Evolutionary conservation across 1,139 yeast genomes (phyloP), one percentile per base, ranked within the genome.

Genomic region (Suhomyces guaymorum): DNA sequence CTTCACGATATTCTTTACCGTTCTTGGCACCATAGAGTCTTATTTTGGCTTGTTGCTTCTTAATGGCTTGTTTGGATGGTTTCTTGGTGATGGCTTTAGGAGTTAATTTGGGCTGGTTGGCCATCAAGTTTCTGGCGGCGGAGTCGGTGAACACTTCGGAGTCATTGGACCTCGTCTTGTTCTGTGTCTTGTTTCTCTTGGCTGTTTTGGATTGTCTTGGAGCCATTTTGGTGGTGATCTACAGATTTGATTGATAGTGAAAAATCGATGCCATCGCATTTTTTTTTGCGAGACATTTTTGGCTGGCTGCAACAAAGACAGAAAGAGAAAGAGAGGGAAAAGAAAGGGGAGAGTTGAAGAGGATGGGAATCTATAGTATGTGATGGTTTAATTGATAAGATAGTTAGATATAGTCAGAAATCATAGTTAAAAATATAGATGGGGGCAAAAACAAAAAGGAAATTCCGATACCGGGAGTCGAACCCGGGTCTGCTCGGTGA

Each of bases 401-500:
- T n/a, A n/a, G n/a, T n/a, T n/a, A n/a, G n/a, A n/a, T n/a, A n/a
- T n/a, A n/a, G n/a, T n/a, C n/a, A n/a, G n/a, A n/a, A n/a, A n/a
- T n/a, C n/a, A n/a, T n/a, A n/a, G n/a, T n/a, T n/a, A n/a, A n/a
- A n/a, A n/a, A n/a, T n/a, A n/a, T n/a, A n/a, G n/a, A n/a, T n/a
- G n/a, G n/a, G n/a, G n/a, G n/a, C n/a, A 9, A 7, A 7, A 10
- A 12, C 15, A 14, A 25, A 32, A 39, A 39, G 32, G 24, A 28
- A 17, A 16, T 32, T 78, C 83, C 84, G 82, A 76, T 77, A 73
- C 84, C 79, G 84, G 84, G 84, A 78, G 80, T 78, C 81, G 84
- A 78, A 78, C 84, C 83, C 84, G 79, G 84, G 81, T 75, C 71
- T 78, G 82, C 82, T 74, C 83, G 81, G 83, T 78, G 83, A 78